These are phyloP conservation scores for Cryptococcus neoformans DNA, from an alignment of 1,284 basidiomycete species.

Conservation along the genomic window DNA sequence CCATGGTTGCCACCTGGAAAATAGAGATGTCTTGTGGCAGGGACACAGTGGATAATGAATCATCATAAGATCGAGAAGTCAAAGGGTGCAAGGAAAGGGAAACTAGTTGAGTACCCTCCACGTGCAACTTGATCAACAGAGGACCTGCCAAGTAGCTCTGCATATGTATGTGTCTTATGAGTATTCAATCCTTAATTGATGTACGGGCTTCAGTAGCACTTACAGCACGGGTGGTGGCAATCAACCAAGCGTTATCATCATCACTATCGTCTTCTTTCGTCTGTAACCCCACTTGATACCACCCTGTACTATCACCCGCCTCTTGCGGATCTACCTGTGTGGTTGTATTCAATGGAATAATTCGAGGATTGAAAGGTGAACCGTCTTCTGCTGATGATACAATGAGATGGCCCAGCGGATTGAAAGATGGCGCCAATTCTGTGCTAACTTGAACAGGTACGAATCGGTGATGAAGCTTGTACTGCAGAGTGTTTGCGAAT, in stretches of 20 bases:
- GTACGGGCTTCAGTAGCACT: slow-evolving; percentile 31
- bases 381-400: too few relatives aligned
- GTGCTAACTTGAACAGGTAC: too few relatives aligned
- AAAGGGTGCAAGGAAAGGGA: background rate
- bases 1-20: background rate
- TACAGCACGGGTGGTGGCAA: slow-evolving; percentile 69
- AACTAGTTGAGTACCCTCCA: background rate
- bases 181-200: background rate
- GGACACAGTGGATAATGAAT: background rate
- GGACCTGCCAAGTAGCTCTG: slow-evolving; percentile 10
- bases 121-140: slow-evolving; percentile 3
- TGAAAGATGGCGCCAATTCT: too few relatives aligned
- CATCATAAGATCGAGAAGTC: background rate
- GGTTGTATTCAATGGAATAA: too few relatives aligned
- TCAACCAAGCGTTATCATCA: slow-evolving; percentile 54
- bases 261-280: slow-evolving; percentile 31
- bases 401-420: too few relatives aligned
- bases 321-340: background rate
- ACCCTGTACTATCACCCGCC: slow-evolving; percentile 20
- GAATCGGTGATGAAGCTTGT: too few relatives aligned
- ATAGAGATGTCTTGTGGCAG: background rate
- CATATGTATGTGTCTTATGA: background rate
- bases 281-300: slow-evolving; percentile 73
- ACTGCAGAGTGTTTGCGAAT: too few relatives aligned
- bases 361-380: too few relatives aligned